A percentile compares a stretch with the other conserved stretches of the same genome.
Conservation (phyloP, 257 asterid genomes). For the Fraxinus anomala region DNA sequence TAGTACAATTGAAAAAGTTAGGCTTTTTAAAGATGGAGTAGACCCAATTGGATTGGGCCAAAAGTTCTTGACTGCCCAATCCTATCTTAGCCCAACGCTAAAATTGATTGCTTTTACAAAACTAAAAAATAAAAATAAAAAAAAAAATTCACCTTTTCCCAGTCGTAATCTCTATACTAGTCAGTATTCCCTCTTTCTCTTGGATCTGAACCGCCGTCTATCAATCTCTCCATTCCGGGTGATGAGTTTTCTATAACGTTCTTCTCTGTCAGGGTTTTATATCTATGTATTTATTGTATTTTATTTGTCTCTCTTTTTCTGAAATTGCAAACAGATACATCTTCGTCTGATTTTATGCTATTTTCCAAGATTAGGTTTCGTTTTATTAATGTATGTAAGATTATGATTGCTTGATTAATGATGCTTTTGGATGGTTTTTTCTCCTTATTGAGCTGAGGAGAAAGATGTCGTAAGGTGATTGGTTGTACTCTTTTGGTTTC, state of each 20-base stretch:
- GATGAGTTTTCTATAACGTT: conserved; percentile 18
- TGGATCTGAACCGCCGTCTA: conserved; percentile 11
- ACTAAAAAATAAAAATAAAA: no score
- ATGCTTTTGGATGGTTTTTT: background rate
- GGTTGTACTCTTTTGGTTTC: no score
- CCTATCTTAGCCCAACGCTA: no score
- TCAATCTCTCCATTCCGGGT: conserved; percentile 9
- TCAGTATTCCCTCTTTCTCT: conserved; percentile 17
- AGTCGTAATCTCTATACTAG: conserved; percentile 28
- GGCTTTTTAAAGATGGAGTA: no score
- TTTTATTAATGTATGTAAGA: no score
- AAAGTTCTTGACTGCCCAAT: no score
- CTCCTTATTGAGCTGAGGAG: background rate
- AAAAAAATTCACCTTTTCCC: conserved; percentile 19
- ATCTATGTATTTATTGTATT: background rate
- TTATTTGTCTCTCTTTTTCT: background rate
- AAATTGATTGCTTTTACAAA: no score
- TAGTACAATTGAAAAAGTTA: no score
- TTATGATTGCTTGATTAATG: no score
- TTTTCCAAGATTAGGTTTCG: no score
- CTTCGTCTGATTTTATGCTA: background rate
- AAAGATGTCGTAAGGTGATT: no score
- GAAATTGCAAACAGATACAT: background rate
- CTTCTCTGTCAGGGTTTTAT: conserved; percentile 5
- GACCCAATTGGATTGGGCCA: no score